A percentile compares a stretch with the other conserved stretches of the same genome.
Conservation (phyloP, 129 eudicot genomes). For the Helichrysum umbraculigerum region DNA sequence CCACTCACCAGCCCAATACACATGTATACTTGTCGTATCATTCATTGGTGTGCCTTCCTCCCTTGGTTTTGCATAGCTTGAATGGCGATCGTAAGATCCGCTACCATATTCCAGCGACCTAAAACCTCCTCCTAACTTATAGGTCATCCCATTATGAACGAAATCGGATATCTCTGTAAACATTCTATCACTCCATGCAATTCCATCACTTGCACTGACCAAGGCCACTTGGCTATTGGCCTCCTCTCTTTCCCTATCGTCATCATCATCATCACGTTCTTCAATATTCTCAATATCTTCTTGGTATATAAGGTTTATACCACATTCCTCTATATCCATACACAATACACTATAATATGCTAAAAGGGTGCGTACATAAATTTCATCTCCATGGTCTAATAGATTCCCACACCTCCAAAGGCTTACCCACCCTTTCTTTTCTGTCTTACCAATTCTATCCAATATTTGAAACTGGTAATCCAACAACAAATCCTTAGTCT, state of each 20-base stretch:
- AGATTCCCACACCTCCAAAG: conserved; percentile 21
- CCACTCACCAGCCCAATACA: too few species aligned
- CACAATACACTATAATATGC: too few species aligned
- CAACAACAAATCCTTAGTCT: conserved; percentile 17
- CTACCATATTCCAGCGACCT: too few species aligned
- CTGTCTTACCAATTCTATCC: too few species aligned
- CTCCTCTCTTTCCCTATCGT: too few species aligned
- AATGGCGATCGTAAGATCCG: too few species aligned
- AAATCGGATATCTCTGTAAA: conserved; percentile 10
- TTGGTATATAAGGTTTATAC: conserved; percentile 7
- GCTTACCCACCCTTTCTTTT: not conserved
- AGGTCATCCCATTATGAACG: conserved; percentile 10
- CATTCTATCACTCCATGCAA: conserved; percentile 13
- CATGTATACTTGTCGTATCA: too few species aligned
- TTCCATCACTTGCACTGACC: not conserved
- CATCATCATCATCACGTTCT: not conserved
- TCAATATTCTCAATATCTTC: conserved; percentile 10
- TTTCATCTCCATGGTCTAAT: conserved; percentile 13
- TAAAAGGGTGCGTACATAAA: not conserved
- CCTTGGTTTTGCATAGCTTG: too few species aligned
- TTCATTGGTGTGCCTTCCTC: too few species aligned
- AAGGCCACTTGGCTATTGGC: not conserved
- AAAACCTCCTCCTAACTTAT: not conserved
- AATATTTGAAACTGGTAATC: not conserved
- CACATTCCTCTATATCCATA: conserved; percentile 5